phyloP scores from a whole-genome alignment of 805 yeast species.

The Metschnikowia continentalis region DNA sequence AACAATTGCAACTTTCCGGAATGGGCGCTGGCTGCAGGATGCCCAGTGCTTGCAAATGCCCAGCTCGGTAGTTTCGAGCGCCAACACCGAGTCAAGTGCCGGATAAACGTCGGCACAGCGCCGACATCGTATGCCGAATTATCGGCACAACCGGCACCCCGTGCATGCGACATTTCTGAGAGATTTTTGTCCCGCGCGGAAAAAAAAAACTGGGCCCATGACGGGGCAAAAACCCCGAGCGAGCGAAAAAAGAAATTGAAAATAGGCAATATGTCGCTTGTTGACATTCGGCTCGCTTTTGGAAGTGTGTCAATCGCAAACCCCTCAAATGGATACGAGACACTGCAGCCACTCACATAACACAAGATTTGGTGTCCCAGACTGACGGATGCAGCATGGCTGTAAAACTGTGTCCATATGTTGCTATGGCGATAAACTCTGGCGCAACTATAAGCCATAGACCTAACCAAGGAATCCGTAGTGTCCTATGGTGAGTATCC shows the following conservation, averaged over 20 bases:
- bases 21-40: not conserved
- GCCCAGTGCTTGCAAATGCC: not conserved
- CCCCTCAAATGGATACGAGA: conserved; percentile 4
- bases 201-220: not conserved
- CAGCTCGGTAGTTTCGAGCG: not conserved
- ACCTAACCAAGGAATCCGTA: no score
- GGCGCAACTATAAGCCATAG: not conserved
- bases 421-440: not conserved
- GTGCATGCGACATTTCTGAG: conserved; percentile 15
- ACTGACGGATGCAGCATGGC: not conserved
- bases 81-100: not conserved
- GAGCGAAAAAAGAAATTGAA: not conserved
- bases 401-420: not conserved
- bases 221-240: not conserved
- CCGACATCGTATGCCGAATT: not conserved
- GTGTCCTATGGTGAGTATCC: no score
- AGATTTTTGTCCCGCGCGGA: conserved; percentile 7
- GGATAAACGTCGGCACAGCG: conserved; percentile 2
- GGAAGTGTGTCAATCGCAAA: conserved; percentile 5
- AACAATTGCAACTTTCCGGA: not conserved
- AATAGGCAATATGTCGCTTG: conserved; percentile 3
- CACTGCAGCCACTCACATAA: not conserved
- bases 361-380: not conserved
- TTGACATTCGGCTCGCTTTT: conserved; percentile 4
- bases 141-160: conserved; percentile 7